Evolutionary conservation across 2,329 filamentous ascomycete genomes (phyloP).

Genomic region (Grosmannia clavigera): DNA sequence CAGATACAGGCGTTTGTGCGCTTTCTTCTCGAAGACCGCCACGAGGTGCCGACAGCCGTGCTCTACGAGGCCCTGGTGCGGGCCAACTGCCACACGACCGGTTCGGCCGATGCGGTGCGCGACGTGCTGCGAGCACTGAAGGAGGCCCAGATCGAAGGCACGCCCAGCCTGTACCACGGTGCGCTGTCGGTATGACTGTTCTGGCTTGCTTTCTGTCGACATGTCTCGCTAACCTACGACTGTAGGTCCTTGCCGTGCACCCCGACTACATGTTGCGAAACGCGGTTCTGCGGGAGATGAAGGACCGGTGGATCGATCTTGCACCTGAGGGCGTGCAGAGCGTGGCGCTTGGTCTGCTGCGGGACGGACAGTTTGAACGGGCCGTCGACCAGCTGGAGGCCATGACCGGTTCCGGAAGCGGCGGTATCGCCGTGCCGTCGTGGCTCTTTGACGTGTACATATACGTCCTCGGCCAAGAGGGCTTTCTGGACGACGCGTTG

Average conservation of each 20-base stretch:
- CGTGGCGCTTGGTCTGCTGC: constrained; percentile 60
- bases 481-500: constrained; percentile 68
- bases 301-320: constrained; percentile 55
- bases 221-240: not conserved
- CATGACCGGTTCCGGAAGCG: constrained; percentile 41
- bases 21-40: constrained; percentile 43
- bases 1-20: constrained; percentile 35
- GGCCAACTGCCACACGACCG: constrained; percentile 54
- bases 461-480: constrained; percentile 56
- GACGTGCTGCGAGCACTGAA: constrained; percentile 64
- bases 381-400: constrained; percentile 59
- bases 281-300: constrained; percentile 61
- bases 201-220: not conserved
- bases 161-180: constrained; percentile 57
- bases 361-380: constrained; percentile 73
- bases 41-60: constrained; percentile 40
- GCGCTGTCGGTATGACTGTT: constrained; percentile 47
- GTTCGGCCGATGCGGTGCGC: constrained; percentile 52
- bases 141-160: constrained; percentile 44
- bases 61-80: constrained; percentile 67
- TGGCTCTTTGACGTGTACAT: constrained; percentile 76
- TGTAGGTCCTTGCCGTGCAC: constrained; percentile 61
- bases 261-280: constrained; percentile 70
- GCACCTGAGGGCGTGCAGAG: constrained; percentile 50
- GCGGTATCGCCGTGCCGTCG: constrained; percentile 30